phyloP scores from a whole-genome alignment of 108 stramenopile genomes.

The Nitzschia sp. region DNA sequence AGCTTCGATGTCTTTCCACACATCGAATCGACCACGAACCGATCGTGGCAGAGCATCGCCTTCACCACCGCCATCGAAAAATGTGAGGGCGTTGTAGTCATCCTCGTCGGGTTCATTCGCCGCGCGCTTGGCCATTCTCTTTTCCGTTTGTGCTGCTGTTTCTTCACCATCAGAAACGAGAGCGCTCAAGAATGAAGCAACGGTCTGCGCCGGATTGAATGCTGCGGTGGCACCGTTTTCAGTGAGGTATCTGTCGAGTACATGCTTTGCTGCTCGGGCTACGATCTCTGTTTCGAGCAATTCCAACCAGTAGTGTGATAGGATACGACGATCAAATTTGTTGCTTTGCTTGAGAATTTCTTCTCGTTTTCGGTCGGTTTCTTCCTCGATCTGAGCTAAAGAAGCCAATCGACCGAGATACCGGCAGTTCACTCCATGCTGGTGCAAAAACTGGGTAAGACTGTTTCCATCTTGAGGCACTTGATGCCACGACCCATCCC shows the following conservation, averaged over 20 bases:
- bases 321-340: constrained; percentile 48
- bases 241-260: constrained; percentile 72
- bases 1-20: constrained; percentile 79
- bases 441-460: constrained; percentile 86
- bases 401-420: constrained; percentile 91
- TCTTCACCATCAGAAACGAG: constrained; percentile 82
- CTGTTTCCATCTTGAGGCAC: constrained; percentile 81
- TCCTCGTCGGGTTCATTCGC: constrained; percentile 49
- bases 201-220: constrained; percentile 67
- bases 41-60: constrained; percentile 37
- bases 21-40: constrained; percentile 48
- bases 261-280: constrained; percentile 90
- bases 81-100: constrained; percentile 52
- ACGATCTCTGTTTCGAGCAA: constrained; percentile 97
- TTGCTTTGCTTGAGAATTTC: constrained; percentile 44
- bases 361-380: constrained; percentile 55
- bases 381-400: constrained; percentile 81
- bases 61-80: constrained; percentile 46
- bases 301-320: constrained; percentile 93
- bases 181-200: constrained; percentile 88
- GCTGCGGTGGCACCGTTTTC: constrained; percentile 56
- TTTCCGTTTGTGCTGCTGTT: constrained; percentile 81
- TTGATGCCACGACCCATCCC: constrained; percentile 51
- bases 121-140: constrained; percentile 39
- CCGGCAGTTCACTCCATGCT: constrained; percentile 92